Base-by-base conservation (phyloP, 1,284 basidiomycete species). In the Cutaneotrichosporon dermatis region DNA sequence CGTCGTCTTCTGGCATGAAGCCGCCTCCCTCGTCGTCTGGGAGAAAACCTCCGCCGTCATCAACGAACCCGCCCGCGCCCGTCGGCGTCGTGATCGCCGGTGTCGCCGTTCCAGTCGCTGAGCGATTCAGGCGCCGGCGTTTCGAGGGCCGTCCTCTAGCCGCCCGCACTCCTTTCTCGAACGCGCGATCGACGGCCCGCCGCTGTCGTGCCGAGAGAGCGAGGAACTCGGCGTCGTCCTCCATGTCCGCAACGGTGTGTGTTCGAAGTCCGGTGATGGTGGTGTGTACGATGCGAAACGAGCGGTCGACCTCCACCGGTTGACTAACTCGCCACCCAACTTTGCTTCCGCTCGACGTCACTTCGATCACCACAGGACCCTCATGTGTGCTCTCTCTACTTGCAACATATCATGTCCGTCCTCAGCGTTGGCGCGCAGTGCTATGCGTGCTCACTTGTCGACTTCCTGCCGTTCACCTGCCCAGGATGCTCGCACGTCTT, bases 181-280 rank as follows among this genome's bases (percentile, higher is more conserved):
- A 79, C 0, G 72, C 75, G 25, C 60, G 58, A 56, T 79, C 76
- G n/a, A 79, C 67, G 2, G 62, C 51, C 8, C 65, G 59, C 16
- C 67, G 57, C 55, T 74, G 70, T 8, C 63, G 55, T 1, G 42
- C 55, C 0, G 71, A 65, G 0, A 79, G 65, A n/a, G 73, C 74
- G 10, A 72, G 66, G 48, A 71, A 79, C 10, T 79, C 77, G n/a
- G 74, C 69, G 57, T 79, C 77, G 42, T 71, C 68, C 6, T 54
- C 50, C 54, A 49, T 55, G n/a, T n/a, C n/a, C n/a, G n/a, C n/a
- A n/a, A n/a, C n/a, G n/a, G n/a, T n/a, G n/a, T n/a, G n/a, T 12
- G 39, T 13, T 35, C 3, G 6, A 36, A 7, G 25, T 5, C 2
- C 34, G 36, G 15, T 33, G 34, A 45, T n/a, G 1, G 37, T 25